phyloP scores from a whole-genome alignment of 2,329 filamentous ascomycete species.

The Colletotrichum sp. region DNA sequence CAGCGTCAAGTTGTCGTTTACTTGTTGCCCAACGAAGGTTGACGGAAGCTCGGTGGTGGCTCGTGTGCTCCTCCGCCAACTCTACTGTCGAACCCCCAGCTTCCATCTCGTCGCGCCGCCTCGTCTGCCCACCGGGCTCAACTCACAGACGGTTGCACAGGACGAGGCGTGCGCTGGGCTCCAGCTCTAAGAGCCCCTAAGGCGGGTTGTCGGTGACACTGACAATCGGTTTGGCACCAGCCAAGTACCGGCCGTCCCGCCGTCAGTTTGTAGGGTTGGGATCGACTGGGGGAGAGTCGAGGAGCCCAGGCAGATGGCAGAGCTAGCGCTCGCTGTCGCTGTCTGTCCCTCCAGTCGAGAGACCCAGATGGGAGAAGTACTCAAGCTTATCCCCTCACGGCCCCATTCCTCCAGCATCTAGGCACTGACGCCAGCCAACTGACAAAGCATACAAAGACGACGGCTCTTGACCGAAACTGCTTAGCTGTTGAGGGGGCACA shows the following conservation, averaged over 20 bases:
- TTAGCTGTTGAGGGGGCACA: neutral
- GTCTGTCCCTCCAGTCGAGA: neutral
- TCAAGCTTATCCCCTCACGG: neutral
- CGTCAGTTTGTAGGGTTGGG: neutral
- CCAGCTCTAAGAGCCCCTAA: neutral
- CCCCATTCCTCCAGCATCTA: neutral
- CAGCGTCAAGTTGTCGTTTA: neutral
- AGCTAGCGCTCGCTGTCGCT: neutral
- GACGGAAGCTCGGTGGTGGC: neutral
- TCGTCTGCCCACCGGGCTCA: neutral
- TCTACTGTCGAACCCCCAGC: neutral
- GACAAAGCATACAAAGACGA: neutral
- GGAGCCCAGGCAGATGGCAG: neutral
- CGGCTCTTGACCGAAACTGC: neutral
- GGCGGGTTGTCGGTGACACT: neutral
- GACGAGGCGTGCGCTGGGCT: neutral
- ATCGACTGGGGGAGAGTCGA: neutral
- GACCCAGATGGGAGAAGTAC: neutral
- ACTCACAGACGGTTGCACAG: neutral
- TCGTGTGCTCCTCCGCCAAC: neutral
- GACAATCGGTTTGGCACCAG: neutral
- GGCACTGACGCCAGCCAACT: neutral
- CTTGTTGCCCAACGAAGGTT: neutral
- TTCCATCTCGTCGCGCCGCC: neutral
- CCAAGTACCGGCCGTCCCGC: slow-evolving; percentile 4